Evolutionary conservation across 2,329 filamentous ascomycete genomes (phyloP).

Genomic region (Aspergillus fischeri): DNA sequence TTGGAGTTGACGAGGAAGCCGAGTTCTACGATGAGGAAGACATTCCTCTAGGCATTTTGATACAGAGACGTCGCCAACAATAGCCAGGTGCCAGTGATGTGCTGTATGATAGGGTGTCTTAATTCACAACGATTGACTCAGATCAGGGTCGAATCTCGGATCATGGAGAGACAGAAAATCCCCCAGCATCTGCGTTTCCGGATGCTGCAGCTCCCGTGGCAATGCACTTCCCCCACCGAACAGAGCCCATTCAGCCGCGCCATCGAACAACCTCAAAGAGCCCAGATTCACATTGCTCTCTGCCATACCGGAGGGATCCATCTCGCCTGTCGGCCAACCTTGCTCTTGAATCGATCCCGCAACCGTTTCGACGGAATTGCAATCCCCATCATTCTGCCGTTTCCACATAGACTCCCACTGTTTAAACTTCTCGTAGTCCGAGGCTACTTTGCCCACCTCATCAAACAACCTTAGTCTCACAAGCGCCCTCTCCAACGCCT

Average conservation of each 20-base stretch:
- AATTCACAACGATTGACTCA: not conserved
- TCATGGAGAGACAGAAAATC: slow-evolving; percentile 12
- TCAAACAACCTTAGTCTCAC: slow-evolving; percentile 11
- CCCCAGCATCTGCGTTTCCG: slow-evolving; percentile 18
- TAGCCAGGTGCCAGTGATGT: not conserved
- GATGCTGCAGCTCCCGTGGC: slow-evolving; percentile 13
- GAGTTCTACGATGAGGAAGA: slow-evolving; percentile 64
- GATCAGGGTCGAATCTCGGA: not conserved
- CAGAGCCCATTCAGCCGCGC: slow-evolving; percentile 10
- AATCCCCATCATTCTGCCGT: not conserved
- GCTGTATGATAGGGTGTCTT: not conserved
- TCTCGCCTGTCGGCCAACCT: not conserved
- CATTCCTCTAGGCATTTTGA: slow-evolving; percentile 53
- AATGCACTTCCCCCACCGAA: slow-evolving; percentile 11
- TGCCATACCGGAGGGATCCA: not conserved
- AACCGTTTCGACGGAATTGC: not conserved
- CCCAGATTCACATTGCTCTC: slow-evolving; percentile 1
- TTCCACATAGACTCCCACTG: slow-evolving; percentile 15
- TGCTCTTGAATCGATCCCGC: not conserved
- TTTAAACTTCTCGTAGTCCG: slow-evolving; percentile 17
- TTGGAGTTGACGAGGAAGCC: slow-evolving; percentile 61
- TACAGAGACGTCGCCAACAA: slow-evolving; percentile 25
- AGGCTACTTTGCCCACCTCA: not conserved
- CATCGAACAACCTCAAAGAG: slow-evolving; percentile 2
- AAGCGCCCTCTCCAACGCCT: slow-evolving; percentile 26